Evolutionary conservation across 495 filamentous ascomycete genomes (phyloP), one percentile per base, ranked within the genome.

Genomic region (Baudoinia panamericana): DNA sequence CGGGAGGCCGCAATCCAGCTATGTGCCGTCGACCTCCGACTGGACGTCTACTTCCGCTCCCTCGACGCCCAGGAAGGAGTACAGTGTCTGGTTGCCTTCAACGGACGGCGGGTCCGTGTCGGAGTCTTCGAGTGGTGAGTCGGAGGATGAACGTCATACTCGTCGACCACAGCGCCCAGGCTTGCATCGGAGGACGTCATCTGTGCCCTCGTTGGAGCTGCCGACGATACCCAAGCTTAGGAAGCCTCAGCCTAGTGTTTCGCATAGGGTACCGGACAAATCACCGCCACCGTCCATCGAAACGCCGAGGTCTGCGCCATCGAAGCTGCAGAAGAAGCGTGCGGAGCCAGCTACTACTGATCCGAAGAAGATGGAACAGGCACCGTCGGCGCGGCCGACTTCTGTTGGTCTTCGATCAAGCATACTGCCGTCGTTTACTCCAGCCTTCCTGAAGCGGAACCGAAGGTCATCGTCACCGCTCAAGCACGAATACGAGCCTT

Each of bases 401-500:
- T 29, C 56, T 48, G 39, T 56, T 44, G 22, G 48, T 72, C 63
- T 19, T 67, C 27, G 69, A 55, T 49, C 57, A 64, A 41, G 57
- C 65, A 31, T 48, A n/a, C 17, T 47, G 9, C 43, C 46, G 4
- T 46, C 47, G 11, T 58, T 63, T 39, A 61, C 58, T 10, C 59
- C 61, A 7, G 47, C 8, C 30, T 56, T 30, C 52, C 49, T 39
- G 51, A 42, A 55, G 62, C 24, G 50, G 56, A 25, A 55, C 51
- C 70, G 88, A 21, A 72, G 84, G 5, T 80, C 77, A 19, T 96
- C 92, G 4, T 96, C 92, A 7, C 92, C 92, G 7, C 67, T 99
- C 42, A 99, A 99, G 61, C 90, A 95, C 52, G 86, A 99, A 63
- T 99, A 94, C 52, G 82, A 84, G 48, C 92, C 92, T 2, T 96